A percentile compares a stretch with the other conserved stretches of the same genome.
These are phyloP conservation scores for Hyaloscypha variabilis DNA, from an alignment of 495 filamentous ascomycete species.

Conservation along the genomic window DNA sequence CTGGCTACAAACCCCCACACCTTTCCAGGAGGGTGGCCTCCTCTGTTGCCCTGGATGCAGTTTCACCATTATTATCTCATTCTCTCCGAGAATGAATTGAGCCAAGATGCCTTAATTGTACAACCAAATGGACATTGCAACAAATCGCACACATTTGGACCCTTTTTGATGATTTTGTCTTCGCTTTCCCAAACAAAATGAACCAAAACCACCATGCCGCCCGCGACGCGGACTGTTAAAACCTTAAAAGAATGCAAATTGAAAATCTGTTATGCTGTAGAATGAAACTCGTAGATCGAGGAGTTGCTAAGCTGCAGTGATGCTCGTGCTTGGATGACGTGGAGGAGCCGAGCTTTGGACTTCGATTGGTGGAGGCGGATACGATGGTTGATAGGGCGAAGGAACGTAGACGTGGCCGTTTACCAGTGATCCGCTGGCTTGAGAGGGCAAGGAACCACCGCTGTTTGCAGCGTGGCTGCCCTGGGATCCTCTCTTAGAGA, in stretches of 20 bases:
- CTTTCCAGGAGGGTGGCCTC: not conserved
- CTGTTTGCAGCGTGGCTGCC: conserved; percentile 7
- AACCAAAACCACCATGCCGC: not conserved
- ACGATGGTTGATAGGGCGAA: conserved; percentile 2
- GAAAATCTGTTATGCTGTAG: not conserved
- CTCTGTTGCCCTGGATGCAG: not conserved
- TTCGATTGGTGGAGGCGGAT: conserved; percentile 9
- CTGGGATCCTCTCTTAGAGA: conserved; percentile 24
- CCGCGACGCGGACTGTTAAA: conserved; percentile 3
- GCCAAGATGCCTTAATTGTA: conserved; percentile 1
- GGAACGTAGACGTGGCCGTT: conserved; percentile 35
- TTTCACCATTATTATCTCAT: not conserved
- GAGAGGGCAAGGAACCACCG: conserved; percentile 12
- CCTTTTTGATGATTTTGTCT: conserved; percentile 6
- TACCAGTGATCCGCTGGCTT: conserved; percentile 21
- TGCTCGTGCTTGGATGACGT: not conserved
- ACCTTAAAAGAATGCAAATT: conserved; percentile 9
- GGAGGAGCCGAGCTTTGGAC: conserved; percentile 1
- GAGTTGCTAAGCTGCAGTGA: not conserved
- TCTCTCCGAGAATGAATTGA: not conserved
- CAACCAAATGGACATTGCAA: not conserved
- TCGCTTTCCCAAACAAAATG: not conserved
- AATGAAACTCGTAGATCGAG: not conserved
- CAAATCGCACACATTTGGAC: not conserved
- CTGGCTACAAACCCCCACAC: not conserved